Evolutionary conservation across 495 filamentous ascomycete species (phyloP), one percentile per base, ranked within the genome.

Genomic region (Parathielavia appendiculata): DNA sequence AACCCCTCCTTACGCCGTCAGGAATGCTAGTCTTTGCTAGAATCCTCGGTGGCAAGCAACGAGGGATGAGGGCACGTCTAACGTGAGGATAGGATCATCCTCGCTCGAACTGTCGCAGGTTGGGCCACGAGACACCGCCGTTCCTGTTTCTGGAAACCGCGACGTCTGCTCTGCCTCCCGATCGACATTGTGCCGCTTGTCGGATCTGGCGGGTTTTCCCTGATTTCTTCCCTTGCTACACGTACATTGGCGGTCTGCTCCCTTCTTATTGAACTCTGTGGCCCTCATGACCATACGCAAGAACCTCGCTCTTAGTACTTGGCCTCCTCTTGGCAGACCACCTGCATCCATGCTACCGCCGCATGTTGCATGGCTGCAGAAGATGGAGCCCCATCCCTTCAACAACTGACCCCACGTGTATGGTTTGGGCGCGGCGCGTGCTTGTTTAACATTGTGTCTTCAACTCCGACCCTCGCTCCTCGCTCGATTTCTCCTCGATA

Each of bases 251-350:
- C 32, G 40, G 40, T 23, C 14, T 44, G 30, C 39, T 30, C 26
- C 3, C 26, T 6, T 30, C 26, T 30, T 6, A 4, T 32, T 45
- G 40, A 32, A 32, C 40, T 32, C 53, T 19, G 51, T 38, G 44
- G 54, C 41, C 19, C 48, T 17, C 56, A 56, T 51, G 56, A 51
- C 56, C 38, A 14, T 6, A 8, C 23, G 14, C 51, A 44, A 43
- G 45, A n/a, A 8, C 34, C 23, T 46, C 41, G 49, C 45, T 51
- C 34, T 40, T 35, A 36, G 26, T 56, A 44, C 53, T 61, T 60
- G 46, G 58, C 57, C 34, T 4, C 7, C 47, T 44, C 58, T 61
- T 61, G 58, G 58, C 58, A 36, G 16, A 38, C 39, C 19, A 30
- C 26, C 26, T 30, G 26, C 26, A 56, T 45, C 44, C 51, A 38